Conservation (phyloP, 805 yeast genomes). For the Tetrapisispora nanseiensis region DNA sequence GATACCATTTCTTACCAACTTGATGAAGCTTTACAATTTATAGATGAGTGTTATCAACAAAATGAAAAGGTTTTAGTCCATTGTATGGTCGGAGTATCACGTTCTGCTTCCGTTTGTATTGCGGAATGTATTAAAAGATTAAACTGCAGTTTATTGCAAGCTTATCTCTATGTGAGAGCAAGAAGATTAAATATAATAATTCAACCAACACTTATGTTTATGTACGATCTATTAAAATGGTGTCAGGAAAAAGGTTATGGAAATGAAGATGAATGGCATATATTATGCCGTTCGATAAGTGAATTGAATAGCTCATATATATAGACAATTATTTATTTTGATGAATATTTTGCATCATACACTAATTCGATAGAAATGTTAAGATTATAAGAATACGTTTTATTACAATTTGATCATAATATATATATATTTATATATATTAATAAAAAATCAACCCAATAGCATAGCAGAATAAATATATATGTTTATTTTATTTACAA, state of each 20-base stretch:
- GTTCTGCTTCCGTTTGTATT: slow-evolving; percentile 91
- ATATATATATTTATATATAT: no score
- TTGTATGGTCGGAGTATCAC: slow-evolving; percentile 90
- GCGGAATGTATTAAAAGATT: slow-evolving; percentile 86
- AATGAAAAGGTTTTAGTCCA: slow-evolving; percentile 63
- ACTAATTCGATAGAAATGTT: no score
- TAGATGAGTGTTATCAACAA: slow-evolving; percentile 41
- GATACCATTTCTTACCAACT: slow-evolving; percentile 60
- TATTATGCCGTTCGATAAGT: slow-evolving; percentile 75
- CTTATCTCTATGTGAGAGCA: slow-evolving; percentile 83
- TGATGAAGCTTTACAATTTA: slow-evolving; percentile 53
- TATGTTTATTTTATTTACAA: neutral
- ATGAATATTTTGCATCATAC: no score
- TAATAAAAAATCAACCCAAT: no score
- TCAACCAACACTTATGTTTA: slow-evolving; percentile 84
- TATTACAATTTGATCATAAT: neutral
- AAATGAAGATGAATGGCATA: slow-evolving; percentile 81
- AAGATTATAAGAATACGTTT: neutral
- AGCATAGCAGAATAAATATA: no score
- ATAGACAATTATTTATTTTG: no score
- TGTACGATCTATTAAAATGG: slow-evolving; percentile 74
- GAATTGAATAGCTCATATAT: slow-evolving; percentile 63
- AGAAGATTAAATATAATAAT: slow-evolving; percentile 84
- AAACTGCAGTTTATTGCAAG: slow-evolving; percentile 56
- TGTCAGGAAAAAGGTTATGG: slow-evolving; percentile 25